These are phyloP conservation scores for Chaetothyriales sp. DNA, from an alignment of 2,329 filamentous ascomycete species.

Conservation along the genomic window DNA sequence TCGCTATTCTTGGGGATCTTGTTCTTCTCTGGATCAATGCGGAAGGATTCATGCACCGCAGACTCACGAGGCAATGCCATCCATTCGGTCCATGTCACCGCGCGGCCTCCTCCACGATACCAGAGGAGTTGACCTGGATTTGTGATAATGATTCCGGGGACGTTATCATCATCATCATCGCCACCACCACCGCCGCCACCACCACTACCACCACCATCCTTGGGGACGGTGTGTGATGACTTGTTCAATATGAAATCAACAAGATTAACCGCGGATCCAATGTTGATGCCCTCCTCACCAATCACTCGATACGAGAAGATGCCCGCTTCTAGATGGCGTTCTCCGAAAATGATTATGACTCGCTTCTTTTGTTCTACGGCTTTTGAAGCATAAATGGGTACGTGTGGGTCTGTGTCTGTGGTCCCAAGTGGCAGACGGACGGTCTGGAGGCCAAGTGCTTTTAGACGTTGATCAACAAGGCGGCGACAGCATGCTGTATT, in stretches of 20 bases:
- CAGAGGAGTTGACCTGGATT: slow-evolving; percentile 67
- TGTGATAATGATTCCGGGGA: slow-evolving; percentile 51
- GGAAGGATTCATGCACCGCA: slow-evolving; percentile 42
- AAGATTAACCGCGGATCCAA: slow-evolving; percentile 55
- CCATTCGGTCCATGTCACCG: slow-evolving; percentile 46
- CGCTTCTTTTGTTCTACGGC: slow-evolving; percentile 44
- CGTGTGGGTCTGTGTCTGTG: slow-evolving; percentile 35
- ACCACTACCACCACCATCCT: too few relatives aligned
- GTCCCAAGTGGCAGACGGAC: slow-evolving; percentile 46
- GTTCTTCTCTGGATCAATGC: slow-evolving; percentile 43
- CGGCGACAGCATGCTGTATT: slow-evolving; percentile 48
- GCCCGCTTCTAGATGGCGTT: slow-evolving; percentile 56
- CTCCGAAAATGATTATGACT: slow-evolving; percentile 60
- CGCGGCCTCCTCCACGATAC: slow-evolving; percentile 48
- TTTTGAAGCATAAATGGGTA: slow-evolving; percentile 52
- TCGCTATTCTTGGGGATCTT: slow-evolving; percentile 44
- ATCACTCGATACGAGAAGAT: slow-evolving; percentile 56
- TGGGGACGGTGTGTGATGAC: slow-evolving; percentile 20
- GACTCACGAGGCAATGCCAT: slow-evolving; percentile 45
- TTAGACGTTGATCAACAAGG: slow-evolving; percentile 48
- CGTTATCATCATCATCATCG: slow-evolving; percentile 4
- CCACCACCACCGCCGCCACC: too few relatives aligned
- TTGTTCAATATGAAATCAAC: slow-evolving; percentile 37
- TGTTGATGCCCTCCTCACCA: slow-evolving; percentile 48
- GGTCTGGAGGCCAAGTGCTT: slow-evolving; percentile 42